These are phyloP conservation scores for Ustilago cynodontis DNA, from an alignment of 1,284 basidiomycete genomes.

Conservation along the genomic window DNA sequence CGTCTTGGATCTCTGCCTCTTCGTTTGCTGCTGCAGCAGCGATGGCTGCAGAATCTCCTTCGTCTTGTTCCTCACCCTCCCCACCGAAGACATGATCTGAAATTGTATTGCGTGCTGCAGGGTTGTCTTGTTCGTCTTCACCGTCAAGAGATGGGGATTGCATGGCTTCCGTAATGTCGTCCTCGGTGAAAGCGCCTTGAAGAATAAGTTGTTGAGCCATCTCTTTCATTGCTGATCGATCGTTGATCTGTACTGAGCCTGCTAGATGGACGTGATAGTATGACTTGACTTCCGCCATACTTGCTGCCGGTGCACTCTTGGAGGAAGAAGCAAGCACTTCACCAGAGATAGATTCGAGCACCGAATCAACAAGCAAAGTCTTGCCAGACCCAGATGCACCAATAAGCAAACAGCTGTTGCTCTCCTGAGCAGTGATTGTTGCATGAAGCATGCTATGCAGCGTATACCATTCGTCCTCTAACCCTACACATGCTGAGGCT, in stretches of 20 bases:
- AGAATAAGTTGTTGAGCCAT: slow-evolving; percentile 65
- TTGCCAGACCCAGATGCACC: slow-evolving; percentile 63
- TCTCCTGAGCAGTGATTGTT: slow-evolving; percentile 54
- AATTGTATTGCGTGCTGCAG: not conserved
- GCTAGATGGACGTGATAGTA: slow-evolving; percentile 59
- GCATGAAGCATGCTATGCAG: slow-evolving; percentile 50
- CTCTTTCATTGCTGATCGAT: slow-evolving; percentile 62
- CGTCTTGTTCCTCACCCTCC: slow-evolving; percentile 32
- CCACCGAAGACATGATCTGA: slow-evolving; percentile 44
- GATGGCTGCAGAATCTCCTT: slow-evolving; percentile 2
- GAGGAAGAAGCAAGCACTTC: not conserved
- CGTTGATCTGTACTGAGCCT: slow-evolving; percentile 58
- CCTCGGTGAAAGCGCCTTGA: slow-evolving; percentile 58
- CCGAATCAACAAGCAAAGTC: slow-evolving; percentile 55
- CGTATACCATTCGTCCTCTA: slow-evolving; percentile 52
- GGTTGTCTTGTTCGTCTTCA: slow-evolving; percentile 18
- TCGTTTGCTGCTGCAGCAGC: slow-evolving; percentile 16
- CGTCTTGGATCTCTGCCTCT: slow-evolving; percentile 45
- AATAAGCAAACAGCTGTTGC: slow-evolving; percentile 64
- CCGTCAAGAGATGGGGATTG: slow-evolving; percentile 2
- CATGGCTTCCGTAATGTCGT: slow-evolving; percentile 34
- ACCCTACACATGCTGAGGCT: slow-evolving; percentile 49
- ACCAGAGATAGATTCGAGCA: slow-evolving; percentile 35
- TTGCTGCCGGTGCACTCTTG: not conserved
- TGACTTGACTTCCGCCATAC: not conserved